Evolutionary conservation across 495 filamentous ascomycete genomes (phyloP), one percentile per base, ranked within the genome.

Genomic region (Lasiosphaeria miniovina): DNA sequence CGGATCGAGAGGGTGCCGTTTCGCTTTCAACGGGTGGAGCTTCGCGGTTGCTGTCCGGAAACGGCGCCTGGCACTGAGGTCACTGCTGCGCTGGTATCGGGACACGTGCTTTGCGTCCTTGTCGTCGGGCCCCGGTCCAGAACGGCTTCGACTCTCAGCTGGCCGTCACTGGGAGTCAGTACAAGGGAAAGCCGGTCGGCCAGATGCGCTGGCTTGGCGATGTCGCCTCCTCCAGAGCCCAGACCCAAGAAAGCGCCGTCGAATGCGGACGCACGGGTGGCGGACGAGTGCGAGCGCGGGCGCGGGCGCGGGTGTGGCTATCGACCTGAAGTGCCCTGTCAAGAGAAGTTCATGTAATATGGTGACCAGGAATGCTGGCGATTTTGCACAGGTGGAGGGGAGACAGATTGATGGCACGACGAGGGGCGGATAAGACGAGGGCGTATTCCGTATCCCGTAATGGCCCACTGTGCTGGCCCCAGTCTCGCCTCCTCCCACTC

Each of bases 391-490:
- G 24, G 6, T 6, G 43, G 43, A 46, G 15, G 43, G 12, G 11
- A 46, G 43, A 46, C 15, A 46, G 43, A 46, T 46, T n/a, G 15
- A 46, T 46, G 43, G 15, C 43, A 46, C 43, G 43, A 46, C 43
- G 12, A 46, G 43, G 43, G 43, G 12, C 43, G 43, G 43, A 46
- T 46, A 46, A 46, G 43, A 46, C 43, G 43, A 46, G 52, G 52
- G 52, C 24, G 36, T 33, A 54, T 54, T 9, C 12, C 38, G 12
- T 8, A 8, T 12, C 12, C 8, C 38, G 38, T 41, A 12, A 12
- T 12, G 38, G 38, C 38, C 38, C 38, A 41, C 38, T 8, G 38
- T 41, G 38, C 8, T 12, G 12, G 38, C 8, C 8, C 38, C 38
- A 41, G 12, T 7, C 38, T 8, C 7, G 12, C 8, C 43, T n/a